These are phyloP conservation scores for Erodium maritimum DNA, from an alignment of 345 rosid genomes.

Conservation along the genomic window DNA sequence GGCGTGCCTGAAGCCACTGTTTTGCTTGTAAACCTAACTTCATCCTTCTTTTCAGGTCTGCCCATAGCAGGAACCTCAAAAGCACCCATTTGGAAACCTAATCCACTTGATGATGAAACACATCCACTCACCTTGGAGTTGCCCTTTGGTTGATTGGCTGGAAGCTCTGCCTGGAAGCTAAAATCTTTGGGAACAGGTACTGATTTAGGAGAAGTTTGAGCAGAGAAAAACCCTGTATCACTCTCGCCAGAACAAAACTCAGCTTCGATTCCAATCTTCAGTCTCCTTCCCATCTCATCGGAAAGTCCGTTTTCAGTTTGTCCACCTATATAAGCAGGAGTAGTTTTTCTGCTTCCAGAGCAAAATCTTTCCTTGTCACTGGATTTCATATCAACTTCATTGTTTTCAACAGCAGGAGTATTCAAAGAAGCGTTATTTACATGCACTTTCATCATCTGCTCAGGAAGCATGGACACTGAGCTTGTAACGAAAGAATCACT, in stretches of 20 bases:
- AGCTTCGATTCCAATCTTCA: constrained; percentile 27
- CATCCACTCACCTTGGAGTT: constrained; percentile 2
- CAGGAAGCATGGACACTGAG: constrained; percentile 22
- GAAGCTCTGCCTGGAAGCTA: constrained; percentile 24
- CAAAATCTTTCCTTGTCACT: constrained; percentile 11
- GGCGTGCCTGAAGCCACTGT: no score
- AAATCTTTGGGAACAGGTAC: constrained; percentile 15
- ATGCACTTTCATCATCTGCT: constrained; percentile 38
- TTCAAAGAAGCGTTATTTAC: constrained; percentile 16
- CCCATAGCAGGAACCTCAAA: no score
- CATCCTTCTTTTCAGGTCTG: no score
- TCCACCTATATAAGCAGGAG: no score
- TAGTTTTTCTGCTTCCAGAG: constrained; percentile 13
- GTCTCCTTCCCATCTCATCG: constrained; percentile 45
- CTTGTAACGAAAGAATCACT: constrained; percentile 18
- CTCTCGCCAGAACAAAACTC: constrained; percentile 22
- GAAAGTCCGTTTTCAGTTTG: no score
- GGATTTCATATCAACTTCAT: constrained; percentile 7
- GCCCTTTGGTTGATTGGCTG: constrained; percentile 13
- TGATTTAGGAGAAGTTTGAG: no score
- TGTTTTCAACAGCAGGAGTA: constrained; percentile 2
- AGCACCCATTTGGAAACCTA: no score
- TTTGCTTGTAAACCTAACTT: no score
- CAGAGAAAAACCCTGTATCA: no score
- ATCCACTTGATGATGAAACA: no score